phyloP scores from a whole-genome alignment of 371 early-diverging fungal species.

The Cokeromyces recurvatus region DNA sequence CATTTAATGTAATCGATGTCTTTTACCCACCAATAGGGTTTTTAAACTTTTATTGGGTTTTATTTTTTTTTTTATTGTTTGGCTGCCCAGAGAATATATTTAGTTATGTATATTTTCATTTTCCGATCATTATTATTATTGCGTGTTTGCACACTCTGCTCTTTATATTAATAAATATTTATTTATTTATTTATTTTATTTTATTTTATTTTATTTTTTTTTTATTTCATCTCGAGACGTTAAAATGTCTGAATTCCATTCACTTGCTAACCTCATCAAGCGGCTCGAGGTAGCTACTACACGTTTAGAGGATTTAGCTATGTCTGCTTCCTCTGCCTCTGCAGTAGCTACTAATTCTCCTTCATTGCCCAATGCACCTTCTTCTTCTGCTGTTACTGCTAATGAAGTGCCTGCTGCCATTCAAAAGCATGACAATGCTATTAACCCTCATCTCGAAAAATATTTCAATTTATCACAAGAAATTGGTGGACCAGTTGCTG shows the following conservation, averaged over 20 bases:
- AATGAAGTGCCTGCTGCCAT: slow-evolving; percentile 46
- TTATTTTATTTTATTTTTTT: too few species aligned
- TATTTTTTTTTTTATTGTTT: too few species aligned
- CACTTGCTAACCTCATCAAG: slow-evolving; percentile 69
- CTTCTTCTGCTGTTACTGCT: slow-evolving; percentile 16
- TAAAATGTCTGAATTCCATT: slow-evolving; percentile 65
- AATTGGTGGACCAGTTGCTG: slow-evolving; percentile 67
- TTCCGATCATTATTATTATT: too few species aligned
- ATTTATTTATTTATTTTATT: too few species aligned
- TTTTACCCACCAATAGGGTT: too few species aligned
- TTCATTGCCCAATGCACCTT: slow-evolving; percentile 29
- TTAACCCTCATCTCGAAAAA: slow-evolving; percentile 48
- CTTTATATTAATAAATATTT: too few species aligned
- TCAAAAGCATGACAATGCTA: slow-evolving; percentile 65
- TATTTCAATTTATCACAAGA: slow-evolving; percentile 53
- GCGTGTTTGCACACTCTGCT: too few species aligned
- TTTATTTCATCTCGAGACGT: too few species aligned
- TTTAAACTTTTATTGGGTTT: too few species aligned
- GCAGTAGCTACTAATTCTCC: slow-evolving; percentile 45
- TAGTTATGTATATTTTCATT: too few species aligned
- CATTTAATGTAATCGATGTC: too few species aligned
- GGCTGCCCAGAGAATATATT: too few species aligned
- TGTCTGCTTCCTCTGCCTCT: slow-evolving; percentile 50
- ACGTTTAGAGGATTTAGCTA: slow-evolving; percentile 78
- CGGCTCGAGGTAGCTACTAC: slow-evolving; percentile 84